Base-by-base conservation (phyloP, 192 early-diverging fungal genomes). In the Backusella sp. region DNA sequence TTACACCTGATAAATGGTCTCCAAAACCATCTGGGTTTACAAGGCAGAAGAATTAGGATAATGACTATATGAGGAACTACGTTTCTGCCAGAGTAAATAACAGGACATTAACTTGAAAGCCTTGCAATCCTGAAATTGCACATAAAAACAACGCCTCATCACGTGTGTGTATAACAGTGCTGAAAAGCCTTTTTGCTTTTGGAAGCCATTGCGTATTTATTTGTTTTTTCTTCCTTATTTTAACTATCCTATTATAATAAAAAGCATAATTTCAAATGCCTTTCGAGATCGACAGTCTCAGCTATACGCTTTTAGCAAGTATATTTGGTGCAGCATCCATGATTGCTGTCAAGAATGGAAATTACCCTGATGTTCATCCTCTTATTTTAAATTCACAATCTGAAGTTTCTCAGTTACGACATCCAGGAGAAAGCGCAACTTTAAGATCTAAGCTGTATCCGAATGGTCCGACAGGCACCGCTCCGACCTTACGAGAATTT, bases 301-400 rank as follows among this genome's bases (percentile, higher is more conserved):
- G 84, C 26, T 75, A 85, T 56, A 44, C 83, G 23, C 65, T 90
- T 6, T 69, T 83, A 19, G 71, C 73, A 8, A 75, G 83, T n/a
- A 85, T 85, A 35, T 72, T 79, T 30, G 81, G 84, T 52, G 82
- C 85, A 8, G 71, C 78, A 19, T 73, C 81, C 3, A 39, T 87
- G 4, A 30, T 84, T 36, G 84, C 82, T n/a, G 70, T 86, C 28
- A 72, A 76, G 14, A 81, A 73, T 52, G 74, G 75, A 28, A 75
- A 77, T 30, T 83, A 77, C 34, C 83, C 88, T 32, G 90, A 91
- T 66, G 80, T 90, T 17, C 90, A 91, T 69, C 90, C 90, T 6
- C 76, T 90, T n/a, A 37, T 90, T 30, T 84, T 91, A 9, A 75
- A 84, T 35, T 73, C 84, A 21, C 90, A 91, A 67, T 79, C 86